Base-by-base conservation (phyloP, 345 rosid genomes). In the Lepidium didymum region DNA sequence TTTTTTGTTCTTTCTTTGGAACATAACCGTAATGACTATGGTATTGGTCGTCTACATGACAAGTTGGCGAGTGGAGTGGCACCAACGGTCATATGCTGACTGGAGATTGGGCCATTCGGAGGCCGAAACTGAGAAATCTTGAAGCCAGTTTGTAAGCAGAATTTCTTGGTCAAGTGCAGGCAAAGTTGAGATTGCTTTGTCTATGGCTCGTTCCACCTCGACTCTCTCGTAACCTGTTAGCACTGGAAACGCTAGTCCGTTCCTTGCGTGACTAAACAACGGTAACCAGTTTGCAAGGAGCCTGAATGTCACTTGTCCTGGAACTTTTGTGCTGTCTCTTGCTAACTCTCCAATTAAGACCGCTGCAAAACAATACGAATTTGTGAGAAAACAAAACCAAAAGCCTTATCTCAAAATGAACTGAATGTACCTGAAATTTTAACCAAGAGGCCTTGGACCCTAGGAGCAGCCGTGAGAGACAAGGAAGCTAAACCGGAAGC, bases 61-160 rank as follows among this genome's bases (percentile, higher is more conserved):
- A 35, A 80, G 76, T 23, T 78, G 64, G 61, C 95, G 91, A 58
- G 86, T 82, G n/a, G 64, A 73, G 31, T 72, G 81, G 75, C 91
- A 91, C 96, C 96, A 91, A 11, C 88, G 89, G 41, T 91, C 86
- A 27, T 85, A 85, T 19, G 85, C 59, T 8, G 19, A 57, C 35
- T 81, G 82, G 31, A 88, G 92, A 75, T 91, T 81, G 0, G 96
- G 96, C 92, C 97, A 91, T 42, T 88, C 89, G 4, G 95, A 85
- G 58, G 85, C 56, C 1, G 85, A 77, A 10, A 80, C 53, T 1
- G 85, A 72, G 57, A 76, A 88, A 62, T 88, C 90, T 67, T 86
- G 91, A 7, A 91, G 78, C 91, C 95, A 88, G 35, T 79, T 85
- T 12, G 83, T 79, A 70, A 91, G 88, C 15, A 91, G 47, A 10